Evolutionary conservation across 1,139 yeast species (phyloP), one percentile per base, ranked within the genome.

Genomic region (Pichia sp.): DNA sequence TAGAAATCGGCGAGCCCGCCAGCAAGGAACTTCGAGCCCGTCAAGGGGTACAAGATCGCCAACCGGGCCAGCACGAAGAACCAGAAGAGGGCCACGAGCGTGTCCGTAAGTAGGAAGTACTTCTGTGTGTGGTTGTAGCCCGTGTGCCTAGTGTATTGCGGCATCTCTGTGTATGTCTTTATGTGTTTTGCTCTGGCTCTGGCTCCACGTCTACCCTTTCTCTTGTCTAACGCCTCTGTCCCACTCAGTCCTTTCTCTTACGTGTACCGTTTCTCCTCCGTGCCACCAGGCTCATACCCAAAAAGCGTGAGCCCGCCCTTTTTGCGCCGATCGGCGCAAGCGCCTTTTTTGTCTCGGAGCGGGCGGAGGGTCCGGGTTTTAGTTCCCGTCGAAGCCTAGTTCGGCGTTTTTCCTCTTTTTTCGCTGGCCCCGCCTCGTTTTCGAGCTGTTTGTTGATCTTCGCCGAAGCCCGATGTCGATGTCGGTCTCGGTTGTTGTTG

Each of bases 1-100:
- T 56, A 54, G 45, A 56, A 56, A 13, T 56, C 59, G 0, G 59
- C 57, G 15, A 56, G 50, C 2, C 59, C 59, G 7, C 56, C 55
- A 11, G 59, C 53, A 8, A 56, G 16, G 34, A 56, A 56, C 15
- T 47, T n/a, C 2, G 59, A 15, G 10, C 59, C 55, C 1, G 53
- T 47, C 4, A 56, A 19, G 3, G 59, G 59, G 46, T 52, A 56
- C 7, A 56, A 36, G 2, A 52, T 23, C 2, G n/a, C 19, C 15
- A 52, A n/a, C 10, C 59, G 29, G 11, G 34, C 29, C 1, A 53
- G 16, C 8, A 56, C 51, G 16, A 45, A 52, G 1, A 50, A 31
- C 59, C 59, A 56, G 16, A 54, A 51, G 3, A 47, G 15, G 10
- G 56, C 32, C 1, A 34, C n/a, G 3, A 38, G 38, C 8, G 34